These are phyloP conservation scores for Saccharum spontaneum DNA, from an alignment of 176 grass and related monocot genomes.

Conservation along the genomic window DNA sequence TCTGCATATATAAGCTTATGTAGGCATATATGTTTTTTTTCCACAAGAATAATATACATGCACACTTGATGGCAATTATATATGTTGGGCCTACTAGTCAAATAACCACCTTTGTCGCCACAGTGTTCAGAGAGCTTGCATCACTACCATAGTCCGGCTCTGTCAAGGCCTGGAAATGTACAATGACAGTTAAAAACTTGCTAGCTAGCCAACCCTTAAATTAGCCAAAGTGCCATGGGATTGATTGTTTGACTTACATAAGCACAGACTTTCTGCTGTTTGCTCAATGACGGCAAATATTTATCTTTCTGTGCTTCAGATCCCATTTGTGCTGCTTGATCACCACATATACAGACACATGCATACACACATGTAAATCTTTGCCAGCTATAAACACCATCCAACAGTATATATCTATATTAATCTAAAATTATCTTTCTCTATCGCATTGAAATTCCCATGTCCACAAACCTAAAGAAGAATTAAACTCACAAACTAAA, in stretches of 20 bases:
- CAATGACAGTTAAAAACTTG: neutral
- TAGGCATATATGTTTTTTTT: no score
- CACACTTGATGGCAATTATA: no score
- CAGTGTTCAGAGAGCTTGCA: constrained; percentile 55
- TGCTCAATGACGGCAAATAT: constrained; percentile 47
- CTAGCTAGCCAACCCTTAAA: neutral
- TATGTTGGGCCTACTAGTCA: neutral
- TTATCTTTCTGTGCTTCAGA: constrained; percentile 69
- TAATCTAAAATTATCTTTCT: no score
- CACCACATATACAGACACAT: constrained; percentile 3
- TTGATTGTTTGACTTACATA: constrained; percentile 43
- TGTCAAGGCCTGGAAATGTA: constrained; percentile 47
- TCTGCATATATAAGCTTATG: no score
- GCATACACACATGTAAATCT: neutral
- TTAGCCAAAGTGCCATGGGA: neutral
- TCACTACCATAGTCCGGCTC: constrained; percentile 71
- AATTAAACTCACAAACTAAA: neutral
- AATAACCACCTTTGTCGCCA: constrained; percentile 48
- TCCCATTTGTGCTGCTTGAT: constrained; percentile 38
- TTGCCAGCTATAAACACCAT: neutral
- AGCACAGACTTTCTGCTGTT: constrained; percentile 43
- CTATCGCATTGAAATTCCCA: neutral
- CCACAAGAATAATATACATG: no score
- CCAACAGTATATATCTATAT: neutral
- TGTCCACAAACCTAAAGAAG: neutral